Evolutionary conservation across 345 rosid species (phyloP).

Genomic region (Gossypium ekmanianum): DNA sequence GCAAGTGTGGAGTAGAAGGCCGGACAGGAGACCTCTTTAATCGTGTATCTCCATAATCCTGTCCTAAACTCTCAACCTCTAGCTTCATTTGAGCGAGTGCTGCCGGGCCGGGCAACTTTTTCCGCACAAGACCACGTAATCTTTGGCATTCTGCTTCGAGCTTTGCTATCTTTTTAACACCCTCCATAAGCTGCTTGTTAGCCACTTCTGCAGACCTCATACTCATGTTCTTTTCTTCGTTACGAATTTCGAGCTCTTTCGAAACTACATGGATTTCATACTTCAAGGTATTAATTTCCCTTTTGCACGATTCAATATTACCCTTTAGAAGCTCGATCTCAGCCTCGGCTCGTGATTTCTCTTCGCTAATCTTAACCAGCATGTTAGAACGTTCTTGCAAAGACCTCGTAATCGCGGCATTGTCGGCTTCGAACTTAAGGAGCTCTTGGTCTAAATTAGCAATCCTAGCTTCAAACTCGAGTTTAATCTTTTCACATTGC

Average conservation of each 20-base stretch:
- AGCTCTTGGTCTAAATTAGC: conserved; percentile 69
- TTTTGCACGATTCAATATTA: conserved; percentile 74
- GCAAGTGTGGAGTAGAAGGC: conserved; percentile 59
- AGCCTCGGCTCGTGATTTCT: conserved; percentile 77
- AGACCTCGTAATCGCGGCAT: conserved; percentile 70
- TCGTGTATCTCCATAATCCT: conserved; percentile 70
- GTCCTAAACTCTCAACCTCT: conserved; percentile 89
- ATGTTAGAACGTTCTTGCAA: conserved; percentile 86
- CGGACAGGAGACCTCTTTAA: conserved; percentile 67
- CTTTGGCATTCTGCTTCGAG: conserved; percentile 96
- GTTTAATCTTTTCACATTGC: conserved; percentile 73
- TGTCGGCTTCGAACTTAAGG: conserved; percentile 69
- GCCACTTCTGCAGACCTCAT: conserved; percentile 89
- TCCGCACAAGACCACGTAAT: conserved; percentile 79
- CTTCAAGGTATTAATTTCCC: conserved; percentile 79
- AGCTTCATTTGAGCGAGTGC: conserved; percentile 98
- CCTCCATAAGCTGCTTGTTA: conserved; percentile 85
- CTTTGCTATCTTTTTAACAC: conserved; percentile 84
- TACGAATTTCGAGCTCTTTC: conserved; percentile 91
- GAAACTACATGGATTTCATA: conserved; percentile 76
- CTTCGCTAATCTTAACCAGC: conserved; percentile 70
- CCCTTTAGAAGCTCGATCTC: conserved; percentile 83
- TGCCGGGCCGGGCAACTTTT: conserved; percentile 98
- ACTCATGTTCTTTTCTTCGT: conserved; percentile 96
- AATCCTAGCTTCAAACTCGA: conserved; percentile 68